phyloP scores from a whole-genome alignment of 2,329 filamentous ascomycete species.

The Fulvia fulva region DNA sequence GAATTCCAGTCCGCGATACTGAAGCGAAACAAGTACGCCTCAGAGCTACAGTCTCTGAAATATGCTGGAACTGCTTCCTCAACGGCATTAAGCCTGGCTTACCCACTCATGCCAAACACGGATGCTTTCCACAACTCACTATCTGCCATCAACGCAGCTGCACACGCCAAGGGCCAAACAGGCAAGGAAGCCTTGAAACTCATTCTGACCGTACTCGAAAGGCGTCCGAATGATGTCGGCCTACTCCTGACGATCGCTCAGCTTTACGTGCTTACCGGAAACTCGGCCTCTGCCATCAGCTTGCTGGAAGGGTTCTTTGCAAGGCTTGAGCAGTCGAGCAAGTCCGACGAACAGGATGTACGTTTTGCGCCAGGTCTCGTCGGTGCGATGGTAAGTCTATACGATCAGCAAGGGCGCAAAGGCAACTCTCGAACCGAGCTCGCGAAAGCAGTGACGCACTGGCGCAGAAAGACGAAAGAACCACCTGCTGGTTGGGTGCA shows the following conservation, averaged over 20 bases:
- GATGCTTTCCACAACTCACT: conserved; percentile 48
- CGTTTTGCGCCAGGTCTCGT: conserved; percentile 83
- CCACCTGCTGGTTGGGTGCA: conserved; percentile 47
- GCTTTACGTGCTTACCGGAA: conserved; percentile 69
- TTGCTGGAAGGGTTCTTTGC: conserved; percentile 72
- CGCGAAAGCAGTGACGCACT: conserved; percentile 74
- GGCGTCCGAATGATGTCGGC: conserved; percentile 74
- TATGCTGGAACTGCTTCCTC: conserved; percentile 59
- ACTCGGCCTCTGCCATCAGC: conserved; percentile 68
- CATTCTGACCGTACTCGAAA: conserved; percentile 66
- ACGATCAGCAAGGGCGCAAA: conserved; percentile 70
- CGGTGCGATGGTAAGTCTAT: conserved; percentile 73
- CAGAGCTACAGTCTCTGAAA: conserved; percentile 66
- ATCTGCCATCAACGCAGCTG: conserved; percentile 68
- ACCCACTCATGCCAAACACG: conserved; percentile 42
- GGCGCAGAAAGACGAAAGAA: conserved; percentile 61
- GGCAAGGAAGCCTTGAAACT: conserved; percentile 67
- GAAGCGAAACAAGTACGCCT: conserved; percentile 59
- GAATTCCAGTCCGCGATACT: conserved; percentile 63
- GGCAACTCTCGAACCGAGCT: conserved; percentile 69
- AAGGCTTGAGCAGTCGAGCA: conserved; percentile 61
- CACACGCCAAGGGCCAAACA: conserved; percentile 59
- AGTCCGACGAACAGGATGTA: conserved; percentile 59
- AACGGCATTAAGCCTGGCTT: conserved; percentile 48
- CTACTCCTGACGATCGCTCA: conserved; percentile 76